These are phyloP conservation scores for Suillus cothurnatus DNA, from an alignment of 768 basidiomycete species.

Conservation along the genomic window DNA sequence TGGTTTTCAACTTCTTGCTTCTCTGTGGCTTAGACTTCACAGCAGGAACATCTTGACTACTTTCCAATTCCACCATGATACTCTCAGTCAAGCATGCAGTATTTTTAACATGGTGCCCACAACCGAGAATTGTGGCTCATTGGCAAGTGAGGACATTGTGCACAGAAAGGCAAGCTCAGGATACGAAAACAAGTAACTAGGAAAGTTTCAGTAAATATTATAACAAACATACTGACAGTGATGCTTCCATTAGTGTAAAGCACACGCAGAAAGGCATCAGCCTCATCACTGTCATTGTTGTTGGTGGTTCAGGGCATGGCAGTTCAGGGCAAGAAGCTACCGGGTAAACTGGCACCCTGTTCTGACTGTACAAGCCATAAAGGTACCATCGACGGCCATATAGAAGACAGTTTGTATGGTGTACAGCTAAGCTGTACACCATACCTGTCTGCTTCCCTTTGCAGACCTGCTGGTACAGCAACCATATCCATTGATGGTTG, in stretches of 20 bases:
- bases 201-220: not conserved
- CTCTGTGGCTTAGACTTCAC: not conserved
- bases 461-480: too few relatives aligned
- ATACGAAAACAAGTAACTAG: not conserved
- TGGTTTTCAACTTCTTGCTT: not conserved
- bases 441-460: too few relatives aligned
- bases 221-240: too few relatives aligned
- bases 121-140: not conserved
- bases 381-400: too few relatives aligned
- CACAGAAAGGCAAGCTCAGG: not conserved
- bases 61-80: not conserved
- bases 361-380: not conserved
- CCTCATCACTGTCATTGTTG: too few relatives aligned
- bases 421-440: too few relatives aligned
- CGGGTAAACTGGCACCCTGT: not conserved
- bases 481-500: too few relatives aligned
- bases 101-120: not conserved
- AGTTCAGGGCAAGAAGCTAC: not conserved
- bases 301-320: not conserved
- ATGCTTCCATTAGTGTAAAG: too few relatives aligned
- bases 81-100: not conserved
- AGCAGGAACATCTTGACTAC: not conserved
- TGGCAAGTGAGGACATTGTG: not conserved
- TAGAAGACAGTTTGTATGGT: too few relatives aligned
- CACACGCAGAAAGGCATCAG: too few relatives aligned